A percentile compares a stretch with the other conserved stretches of the same genome.
These are phyloP conservation scores for Fusarium pseudoanthophilum DNA, from an alignment of 2,329 filamentous ascomycete species.

Conservation along the genomic window DNA sequence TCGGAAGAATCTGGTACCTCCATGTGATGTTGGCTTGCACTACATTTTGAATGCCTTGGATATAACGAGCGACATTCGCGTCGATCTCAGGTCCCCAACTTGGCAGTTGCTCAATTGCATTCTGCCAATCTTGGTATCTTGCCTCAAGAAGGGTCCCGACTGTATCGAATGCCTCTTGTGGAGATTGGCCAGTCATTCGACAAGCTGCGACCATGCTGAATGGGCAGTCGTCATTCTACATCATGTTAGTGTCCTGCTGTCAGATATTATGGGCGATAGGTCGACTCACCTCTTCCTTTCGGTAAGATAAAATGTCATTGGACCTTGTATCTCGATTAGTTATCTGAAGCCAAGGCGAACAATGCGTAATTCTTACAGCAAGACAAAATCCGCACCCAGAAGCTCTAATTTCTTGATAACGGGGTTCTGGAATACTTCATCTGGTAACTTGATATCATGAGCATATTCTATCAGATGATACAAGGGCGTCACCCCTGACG, in stretches of 20 bases:
- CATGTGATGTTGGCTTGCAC: constrained; percentile 24
- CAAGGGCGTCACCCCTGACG: constrained; percentile 8
- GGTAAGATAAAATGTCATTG: constrained; percentile 11
- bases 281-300: constrained; percentile 10
- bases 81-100: constrained; percentile 10
- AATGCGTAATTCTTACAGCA: neutral
- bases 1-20: neutral
- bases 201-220: constrained; percentile 23
- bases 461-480: constrained; percentile 21
- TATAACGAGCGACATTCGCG: neutral
- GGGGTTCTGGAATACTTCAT: neutral
- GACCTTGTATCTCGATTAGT: neutral
- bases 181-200: constrained; percentile 9
- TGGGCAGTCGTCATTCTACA: constrained; percentile 9
- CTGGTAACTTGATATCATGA: neutral
- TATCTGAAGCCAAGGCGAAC: fast-evolving
- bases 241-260: neutral
- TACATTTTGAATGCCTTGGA: constrained; percentile 15
- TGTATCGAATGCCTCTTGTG: constrained; percentile 12
- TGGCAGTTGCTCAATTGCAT: neutral
- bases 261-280: no score
- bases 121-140: constrained; percentile 2
- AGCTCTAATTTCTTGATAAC: constrained; percentile 10
- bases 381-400: constrained; percentile 7
- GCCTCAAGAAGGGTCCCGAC: constrained; percentile 2